Evolutionary conservation across 2,329 filamentous ascomycete genomes (phyloP).

Genomic region (Monilinia laxa): DNA sequence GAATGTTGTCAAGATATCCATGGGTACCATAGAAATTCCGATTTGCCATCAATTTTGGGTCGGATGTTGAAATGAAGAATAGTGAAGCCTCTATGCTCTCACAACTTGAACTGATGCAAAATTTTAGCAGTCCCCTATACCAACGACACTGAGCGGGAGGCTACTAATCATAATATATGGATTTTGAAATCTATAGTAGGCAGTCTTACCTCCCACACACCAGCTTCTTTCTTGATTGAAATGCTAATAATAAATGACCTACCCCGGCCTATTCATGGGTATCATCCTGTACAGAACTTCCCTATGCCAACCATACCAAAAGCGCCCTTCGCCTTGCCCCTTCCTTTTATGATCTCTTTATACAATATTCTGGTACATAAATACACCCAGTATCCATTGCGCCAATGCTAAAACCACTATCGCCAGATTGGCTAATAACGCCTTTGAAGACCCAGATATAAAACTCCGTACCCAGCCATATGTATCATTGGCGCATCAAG

Average conservation of each 20-base stretch:
- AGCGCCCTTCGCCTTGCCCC: conserved; percentile 26
- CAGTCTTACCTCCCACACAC: not conserved
- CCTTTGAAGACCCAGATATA: conserved; percentile 28
- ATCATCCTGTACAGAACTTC: conserved; percentile 34
- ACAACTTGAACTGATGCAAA: not conserved
- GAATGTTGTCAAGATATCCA: not conserved
- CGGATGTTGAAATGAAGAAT: too few species aligned
- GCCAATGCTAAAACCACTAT: conserved; percentile 27
- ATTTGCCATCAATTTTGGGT: too few species aligned
- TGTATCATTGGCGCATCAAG: conserved; percentile 25
- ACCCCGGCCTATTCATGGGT: conserved; percentile 28
- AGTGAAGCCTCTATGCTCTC: too few species aligned
- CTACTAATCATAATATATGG: not conserved
- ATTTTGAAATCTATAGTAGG: not conserved
- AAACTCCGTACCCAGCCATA: conserved; percentile 29
- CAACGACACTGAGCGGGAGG: not conserved
- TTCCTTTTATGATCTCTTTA: conserved; percentile 27
- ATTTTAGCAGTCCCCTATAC: too few species aligned
- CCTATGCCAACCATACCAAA: conserved; percentile 23
- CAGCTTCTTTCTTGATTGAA: not conserved
- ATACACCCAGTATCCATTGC: conserved; percentile 26
- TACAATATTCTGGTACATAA: conserved; percentile 31
- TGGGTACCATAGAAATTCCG: too few species aligned
- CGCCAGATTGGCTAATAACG: not conserved
- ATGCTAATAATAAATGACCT: conserved; percentile 9